Conservation (phyloP, 805 yeast genomes). For the Saturnispora sekii region DNA sequence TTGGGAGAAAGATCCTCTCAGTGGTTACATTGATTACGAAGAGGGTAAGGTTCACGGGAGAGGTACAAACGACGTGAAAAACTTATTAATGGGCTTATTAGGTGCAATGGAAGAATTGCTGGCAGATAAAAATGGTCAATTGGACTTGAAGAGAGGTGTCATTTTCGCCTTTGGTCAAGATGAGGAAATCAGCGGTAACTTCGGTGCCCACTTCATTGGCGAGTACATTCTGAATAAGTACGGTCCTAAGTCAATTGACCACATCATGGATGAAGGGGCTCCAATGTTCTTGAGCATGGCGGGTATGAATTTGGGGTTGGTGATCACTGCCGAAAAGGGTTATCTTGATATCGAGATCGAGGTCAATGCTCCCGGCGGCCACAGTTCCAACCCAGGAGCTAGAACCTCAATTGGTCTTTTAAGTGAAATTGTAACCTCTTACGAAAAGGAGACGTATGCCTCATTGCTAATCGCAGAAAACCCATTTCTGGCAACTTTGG, state of each 20-base stretch:
- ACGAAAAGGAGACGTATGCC: constrained; percentile 49
- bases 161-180: constrained; percentile 67
- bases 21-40: constrained; percentile 46
- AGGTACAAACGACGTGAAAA: constrained; percentile 70
- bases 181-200: constrained; percentile 59
- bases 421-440: constrained; percentile 41
- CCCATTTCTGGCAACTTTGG: constrained; percentile 48
- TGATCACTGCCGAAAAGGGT: constrained; percentile 40
- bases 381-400: constrained; percentile 49
- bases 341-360: constrained; percentile 36
- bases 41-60: constrained; percentile 64
- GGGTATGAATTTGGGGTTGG: constrained; percentile 32
- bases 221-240: constrained; percentile 38
- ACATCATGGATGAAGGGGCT: constrained; percentile 48
- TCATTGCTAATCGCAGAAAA: constrained; percentile 40
- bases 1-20: constrained; percentile 63
- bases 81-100: constrained; percentile 51
- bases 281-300: constrained; percentile 25
- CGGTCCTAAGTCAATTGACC: constrained; percentile 51
- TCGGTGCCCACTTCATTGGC: constrained; percentile 50
- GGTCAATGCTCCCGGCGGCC: constrained; percentile 48
- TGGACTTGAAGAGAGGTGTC: constrained; percentile 38
- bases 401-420: constrained; percentile 72
- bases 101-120: constrained; percentile 54
- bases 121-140: constrained; percentile 39